Percentiles rank a stretch among this genome's conserved stretches.
Conservation (phyloP, 805 yeast species). For the Candida oleophila region DNA sequence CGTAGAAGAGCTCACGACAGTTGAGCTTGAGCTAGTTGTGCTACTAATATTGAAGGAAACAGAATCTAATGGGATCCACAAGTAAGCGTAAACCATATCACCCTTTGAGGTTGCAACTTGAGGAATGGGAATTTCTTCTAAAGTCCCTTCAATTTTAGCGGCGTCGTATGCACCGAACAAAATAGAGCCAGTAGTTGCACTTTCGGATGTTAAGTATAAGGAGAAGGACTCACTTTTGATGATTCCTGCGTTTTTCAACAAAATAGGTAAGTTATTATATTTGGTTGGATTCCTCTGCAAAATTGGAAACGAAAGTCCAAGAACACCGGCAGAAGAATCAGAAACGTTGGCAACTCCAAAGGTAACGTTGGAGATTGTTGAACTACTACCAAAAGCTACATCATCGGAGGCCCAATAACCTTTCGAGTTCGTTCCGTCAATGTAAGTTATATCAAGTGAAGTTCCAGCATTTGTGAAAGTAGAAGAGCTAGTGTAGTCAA, state of each 20-base stretch:
- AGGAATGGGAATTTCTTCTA: slow-evolving; percentile 24
- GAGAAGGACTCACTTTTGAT: slow-evolving; percentile 45
- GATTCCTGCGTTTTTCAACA: slow-evolving; percentile 36
- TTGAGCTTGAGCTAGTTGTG: slow-evolving; percentile 6
- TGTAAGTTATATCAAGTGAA: slow-evolving; percentile 13
- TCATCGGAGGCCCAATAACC: slow-evolving; percentile 18
- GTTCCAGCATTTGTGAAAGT: slow-evolving; percentile 12
- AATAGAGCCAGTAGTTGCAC: slow-evolving; percentile 29
- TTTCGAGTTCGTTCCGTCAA: slow-evolving; percentile 14
- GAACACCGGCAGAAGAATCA: slow-evolving; percentile 19
- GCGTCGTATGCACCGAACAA: slow-evolving; percentile 47
- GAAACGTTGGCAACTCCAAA: slow-evolving; percentile 19
- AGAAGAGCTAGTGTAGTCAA: slow-evolving; percentile 14
- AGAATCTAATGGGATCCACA: slow-evolving; percentile 19
- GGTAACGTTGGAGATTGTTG: slow-evolving; percentile 11
- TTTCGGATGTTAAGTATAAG: slow-evolving; percentile 38
- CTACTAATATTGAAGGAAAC: slow-evolving; percentile 13
- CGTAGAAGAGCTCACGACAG: slow-evolving; percentile 1
- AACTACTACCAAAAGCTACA: slow-evolving; percentile 10
- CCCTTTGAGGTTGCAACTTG: slow-evolving; percentile 9
- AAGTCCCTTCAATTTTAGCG: slow-evolving; percentile 36
- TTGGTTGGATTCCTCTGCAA: slow-evolving; percentile 10
- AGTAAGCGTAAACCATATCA: slow-evolving; percentile 8
- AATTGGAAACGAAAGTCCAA: slow-evolving; percentile 17
- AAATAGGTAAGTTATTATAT: slow-evolving; percentile 23